phyloP scores from a whole-genome alignment of 2,329 filamentous ascomycete species.

The Pseudocercospora eumusae region DNA sequence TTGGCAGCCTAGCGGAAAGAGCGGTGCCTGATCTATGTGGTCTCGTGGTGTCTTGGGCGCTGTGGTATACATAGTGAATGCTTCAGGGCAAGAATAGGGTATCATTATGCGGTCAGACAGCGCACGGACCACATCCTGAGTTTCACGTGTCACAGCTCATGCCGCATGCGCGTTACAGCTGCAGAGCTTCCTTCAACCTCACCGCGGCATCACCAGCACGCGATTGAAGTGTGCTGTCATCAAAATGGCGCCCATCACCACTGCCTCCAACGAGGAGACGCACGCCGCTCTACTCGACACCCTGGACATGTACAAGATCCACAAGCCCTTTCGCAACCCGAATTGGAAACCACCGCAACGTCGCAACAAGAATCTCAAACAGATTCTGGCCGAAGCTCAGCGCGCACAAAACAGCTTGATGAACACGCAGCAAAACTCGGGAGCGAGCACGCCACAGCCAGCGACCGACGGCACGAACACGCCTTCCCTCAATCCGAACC shows the following conservation, averaged over 20 bases:
- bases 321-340: conserved; percentile 86
- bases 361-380: conserved; percentile 98
- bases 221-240: not conserved
- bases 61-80: not conserved
- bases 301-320: conserved; percentile 84
- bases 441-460: conserved; percentile 65
- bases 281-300: conserved; percentile 85
- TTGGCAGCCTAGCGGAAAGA: not conserved
- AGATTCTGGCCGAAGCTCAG: conserved; percentile 85
- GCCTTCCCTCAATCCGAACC: conserved; percentile 72
- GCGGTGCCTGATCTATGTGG: conserved; percentile 13
- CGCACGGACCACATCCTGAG: conserved; percentile 1
- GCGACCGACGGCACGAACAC: conserved; percentile 42
- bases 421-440: conserved; percentile 74
- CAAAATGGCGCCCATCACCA: conserved; percentile 61
- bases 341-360: conserved; percentile 90
- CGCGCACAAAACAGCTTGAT: conserved; percentile 86
- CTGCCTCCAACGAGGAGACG: conserved; percentile 71
- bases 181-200: conserved; percentile 8
- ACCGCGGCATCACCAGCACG: conserved; percentile 5
- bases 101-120: conserved; percentile 14
- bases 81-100: not conserved
- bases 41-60: conserved; percentile 6
- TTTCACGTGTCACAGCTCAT: conserved; percentile 6
- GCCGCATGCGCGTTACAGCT: conserved; percentile 3